Percentiles rank a stretch among this genome's conserved stretches.
Conservation (phyloP, 1,284 basidiomycete genomes). For the Moniliella sp. region DNA sequence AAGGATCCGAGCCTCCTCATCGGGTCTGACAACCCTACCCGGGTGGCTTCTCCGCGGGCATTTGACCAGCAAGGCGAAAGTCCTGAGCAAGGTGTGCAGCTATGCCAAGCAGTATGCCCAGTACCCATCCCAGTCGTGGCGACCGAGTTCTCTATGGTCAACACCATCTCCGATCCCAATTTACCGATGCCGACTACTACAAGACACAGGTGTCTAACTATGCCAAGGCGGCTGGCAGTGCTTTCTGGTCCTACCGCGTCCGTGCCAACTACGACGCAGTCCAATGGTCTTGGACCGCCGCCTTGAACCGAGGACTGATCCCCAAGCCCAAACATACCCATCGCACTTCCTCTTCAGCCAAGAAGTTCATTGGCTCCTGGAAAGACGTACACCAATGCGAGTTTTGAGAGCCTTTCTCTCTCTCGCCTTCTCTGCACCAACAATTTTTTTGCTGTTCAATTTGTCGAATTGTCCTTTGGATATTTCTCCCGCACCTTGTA, state of each 20-base stretch:
- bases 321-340: not conserved
- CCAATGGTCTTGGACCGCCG: not conserved
- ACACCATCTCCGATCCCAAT: constrained; percentile 6
- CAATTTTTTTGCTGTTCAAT: too few species aligned
- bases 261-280: constrained; percentile 3
- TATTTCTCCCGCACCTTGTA: too few species aligned
- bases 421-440: too few species aligned
- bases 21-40: not conserved
- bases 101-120: constrained; percentile 6
- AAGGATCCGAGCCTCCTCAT: constrained; percentile 20
- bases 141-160: constrained; percentile 20
- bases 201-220: constrained; percentile 19
- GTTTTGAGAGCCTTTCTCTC: too few species aligned
- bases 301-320: not conserved
- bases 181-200: constrained; percentile 8
- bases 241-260: constrained; percentile 22
- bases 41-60: constrained; percentile 1
- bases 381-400: too few species aligned
- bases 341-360: too few species aligned
- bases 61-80: constrained; percentile 1
- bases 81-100: constrained; percentile 13
- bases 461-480: too few species aligned
- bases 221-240: constrained; percentile 21
- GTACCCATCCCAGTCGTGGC: constrained; percentile 17
- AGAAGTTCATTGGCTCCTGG: too few species aligned